Evolutionary conservation across 2,329 filamentous ascomycete species (phyloP), one percentile per base, ranked within the genome.

Genomic region (Westerdykella aurantiaca): DNA sequence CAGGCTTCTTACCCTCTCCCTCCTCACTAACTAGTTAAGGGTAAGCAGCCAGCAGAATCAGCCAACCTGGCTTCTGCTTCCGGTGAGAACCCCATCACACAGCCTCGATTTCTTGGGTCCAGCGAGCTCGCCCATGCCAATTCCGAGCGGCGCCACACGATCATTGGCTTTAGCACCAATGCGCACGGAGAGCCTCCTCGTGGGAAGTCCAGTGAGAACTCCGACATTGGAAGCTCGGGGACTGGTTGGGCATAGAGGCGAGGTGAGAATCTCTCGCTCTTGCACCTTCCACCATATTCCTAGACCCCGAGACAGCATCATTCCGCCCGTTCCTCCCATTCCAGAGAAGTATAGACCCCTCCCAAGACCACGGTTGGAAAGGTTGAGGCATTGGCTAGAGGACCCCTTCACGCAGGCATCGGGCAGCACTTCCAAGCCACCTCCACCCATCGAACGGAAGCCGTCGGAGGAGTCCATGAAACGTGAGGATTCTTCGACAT

Each of bases 221-320:
- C 11, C 25, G 10, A 5, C 25, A 48, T 46, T 51, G n/a, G 46
- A 51, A n/a, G 58, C 57, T 41, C 48, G 45, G 43, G 39, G 53
- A 45, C 44, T 50, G 38, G 49, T 44, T 41, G 44, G 42, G 25
- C 41, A 46, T 44, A 61, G 55, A 38, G 48, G 57, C 49, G 56
- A 66, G 62, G 63, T 65, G 59, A 66, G 55, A 45, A 44, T 64
- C 22, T 53, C 61, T 49, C 57, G 51, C 44, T 62, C 60, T 42
- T 51, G 47, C 23, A 63, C 60, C 31, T 57, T 58, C 41, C 56
- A 64, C 41, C 37, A 47, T 47, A 41, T 62, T 50, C 50, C 47
- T 44, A 44, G 33, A 42, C 25, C 34, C 16, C 25, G 14, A 31
- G n/a, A n/a, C n/a, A n/a, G n/a, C n/a, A 18, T 31, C 34, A 35